Conservation (phyloP, 495 filamentous ascomycete genomes). For the Penicillium cataractarum region DNA sequence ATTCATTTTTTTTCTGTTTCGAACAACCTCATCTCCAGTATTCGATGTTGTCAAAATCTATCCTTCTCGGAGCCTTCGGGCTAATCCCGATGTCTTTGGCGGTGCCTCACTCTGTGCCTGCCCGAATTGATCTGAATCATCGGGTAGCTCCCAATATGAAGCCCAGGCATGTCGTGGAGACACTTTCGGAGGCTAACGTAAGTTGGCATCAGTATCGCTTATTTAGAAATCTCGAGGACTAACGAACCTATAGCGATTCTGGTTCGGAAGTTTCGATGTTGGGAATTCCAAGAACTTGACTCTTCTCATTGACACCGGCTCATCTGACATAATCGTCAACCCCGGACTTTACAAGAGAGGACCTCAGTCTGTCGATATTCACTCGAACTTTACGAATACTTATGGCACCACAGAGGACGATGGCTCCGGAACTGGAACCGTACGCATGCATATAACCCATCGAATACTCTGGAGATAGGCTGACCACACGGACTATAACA, state of each 20-base stretch:
- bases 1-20: neutral
- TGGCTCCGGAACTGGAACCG: conserved; percentile 20
- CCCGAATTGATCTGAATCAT: neutral
- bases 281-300: conserved; percentile 8
- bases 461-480: neutral
- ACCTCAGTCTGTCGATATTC: neutral
- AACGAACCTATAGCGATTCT: neutral
- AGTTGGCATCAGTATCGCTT: neutral
- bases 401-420: conserved; percentile 22
- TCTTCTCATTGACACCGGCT: conserved; percentile 19
- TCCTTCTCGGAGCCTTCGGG: neutral
- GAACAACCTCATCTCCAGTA: neutral
- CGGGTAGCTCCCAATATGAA: neutral
- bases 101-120: neutral
- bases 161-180: neutral
- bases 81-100: neutral
- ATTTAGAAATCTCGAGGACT: neutral
- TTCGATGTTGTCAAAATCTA: neutral
- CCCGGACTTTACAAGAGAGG: conserved; percentile 16
- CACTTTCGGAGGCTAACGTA: neutral
- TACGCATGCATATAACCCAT: neutral
- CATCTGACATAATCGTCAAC: conserved; percentile 21
- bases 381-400: conserved; percentile 13
- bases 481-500: neutral
- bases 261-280: conserved; percentile 11